These are phyloP conservation scores for Centaurea solstitialis DNA, from an alignment of 129 eudicot genomes.

Conservation along the genomic window DNA sequence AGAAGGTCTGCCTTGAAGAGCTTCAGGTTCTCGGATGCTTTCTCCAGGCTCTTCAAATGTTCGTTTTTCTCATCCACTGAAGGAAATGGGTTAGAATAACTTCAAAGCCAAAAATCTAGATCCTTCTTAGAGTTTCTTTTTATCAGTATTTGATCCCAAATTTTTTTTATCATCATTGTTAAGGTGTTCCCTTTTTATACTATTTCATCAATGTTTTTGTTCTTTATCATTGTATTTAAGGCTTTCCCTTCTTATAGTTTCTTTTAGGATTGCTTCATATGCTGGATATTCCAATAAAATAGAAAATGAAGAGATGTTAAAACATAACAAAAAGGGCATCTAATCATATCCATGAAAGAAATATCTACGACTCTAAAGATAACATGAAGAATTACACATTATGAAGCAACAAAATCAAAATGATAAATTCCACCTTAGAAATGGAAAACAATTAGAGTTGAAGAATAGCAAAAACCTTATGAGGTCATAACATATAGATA, in stretches of 20 bases:
- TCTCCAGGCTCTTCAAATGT: conserved; percentile 67
- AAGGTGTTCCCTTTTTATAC: background rate
- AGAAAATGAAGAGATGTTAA: background rate
- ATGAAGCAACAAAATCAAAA: background rate
- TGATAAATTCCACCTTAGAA: background rate
- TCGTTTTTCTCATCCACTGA: conserved; percentile 58
- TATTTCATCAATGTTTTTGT: background rate
- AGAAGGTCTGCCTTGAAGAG: conserved; percentile 79
- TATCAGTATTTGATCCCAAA: background rate
- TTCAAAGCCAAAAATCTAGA: background rate
- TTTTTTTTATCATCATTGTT: background rate
- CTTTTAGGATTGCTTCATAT: background rate
- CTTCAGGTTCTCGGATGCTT: conserved; percentile 65
- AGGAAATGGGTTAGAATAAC: conserved; percentile 5
- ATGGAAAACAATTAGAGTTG: background rate
- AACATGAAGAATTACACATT: background rate
- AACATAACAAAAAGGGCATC: background rate
- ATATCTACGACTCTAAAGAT: background rate
- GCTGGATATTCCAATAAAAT: background rate
- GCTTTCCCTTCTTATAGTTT: background rate
- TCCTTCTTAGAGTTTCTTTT: background rate
- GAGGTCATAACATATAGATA: background rate
- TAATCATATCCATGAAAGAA: background rate
- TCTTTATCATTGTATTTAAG: background rate
- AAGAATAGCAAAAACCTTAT: background rate